Base-by-base conservation (phyloP, 164 flowering plant species). In the Macadamia tetraphylla region DNA sequence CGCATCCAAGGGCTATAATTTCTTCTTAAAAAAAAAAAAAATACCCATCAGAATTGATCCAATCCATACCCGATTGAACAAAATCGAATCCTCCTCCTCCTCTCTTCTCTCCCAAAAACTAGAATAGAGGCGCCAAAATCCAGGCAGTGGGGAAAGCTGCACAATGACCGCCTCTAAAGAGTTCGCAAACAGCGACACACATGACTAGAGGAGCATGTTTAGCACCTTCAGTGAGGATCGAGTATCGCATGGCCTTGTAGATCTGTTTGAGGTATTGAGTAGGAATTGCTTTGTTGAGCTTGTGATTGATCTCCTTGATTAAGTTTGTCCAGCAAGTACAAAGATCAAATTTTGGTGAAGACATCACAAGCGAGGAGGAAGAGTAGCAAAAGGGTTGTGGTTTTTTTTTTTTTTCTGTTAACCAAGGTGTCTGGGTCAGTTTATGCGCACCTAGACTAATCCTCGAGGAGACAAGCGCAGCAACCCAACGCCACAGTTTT, bases 131-230 rank as follows among this genome's bases (percentile, higher is more conserved):
- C 23, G 23, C 23, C 23, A 23, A 23, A 23, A 23, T 23, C 23
- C 94, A 91, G 46, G 98, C 97, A 29, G 97, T 93, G 70, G 97
- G 98, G 80, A 88, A 88, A 29, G 98, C 97, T 44, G 94, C 94
- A 63, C 69, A 77, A 62, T 92, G 90, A 55, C 78, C 46, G n/a
- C 80, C 89, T 56, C 97, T 96, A 67, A 94, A 83, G 75, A 94
- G 87, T 83, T 88, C 93, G 55, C 83, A 81, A 48, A 88, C 84
- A 12, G 94, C 88, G 62, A 91, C 81, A 65, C 94, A 91, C 94
- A 91, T 88, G 17, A 87, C 87, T 0, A 94, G 92, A 4, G 94
- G 88, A 2, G 94, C 88, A 3, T 94, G 80, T 70, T 91, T 91
- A 42, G 87, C 90, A 9, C 84, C 92, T 17, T 83, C 63, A 15